These are phyloP conservation scores for Talaromyces sp. DNA, from an alignment of 2,329 filamentous ascomycete species.

Conservation along the genomic window DNA sequence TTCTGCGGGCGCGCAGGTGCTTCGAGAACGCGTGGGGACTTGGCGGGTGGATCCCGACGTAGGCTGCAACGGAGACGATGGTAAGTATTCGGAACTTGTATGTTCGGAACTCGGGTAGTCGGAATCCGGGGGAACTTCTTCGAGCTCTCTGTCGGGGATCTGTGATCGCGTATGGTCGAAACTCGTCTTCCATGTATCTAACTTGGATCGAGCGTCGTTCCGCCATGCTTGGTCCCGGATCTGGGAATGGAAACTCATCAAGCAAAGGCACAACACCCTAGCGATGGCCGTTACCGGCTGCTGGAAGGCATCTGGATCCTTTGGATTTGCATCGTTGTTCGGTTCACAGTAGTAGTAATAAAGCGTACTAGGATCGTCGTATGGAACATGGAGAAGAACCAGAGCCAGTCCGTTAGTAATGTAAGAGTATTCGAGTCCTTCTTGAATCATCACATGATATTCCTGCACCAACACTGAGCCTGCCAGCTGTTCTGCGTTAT, in stretches of 20 bases:
- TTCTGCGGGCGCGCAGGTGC: constrained; percentile 10
- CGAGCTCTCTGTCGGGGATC: constrained; percentile 17
- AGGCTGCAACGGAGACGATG: not conserved
- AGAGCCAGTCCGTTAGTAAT: constrained; percentile 18
- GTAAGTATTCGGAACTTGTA: not conserved
- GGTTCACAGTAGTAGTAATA: constrained; percentile 24
- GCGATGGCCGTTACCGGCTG: constrained; percentile 16
- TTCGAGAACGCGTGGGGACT: constrained; percentile 6
- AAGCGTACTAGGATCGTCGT: constrained; percentile 18
- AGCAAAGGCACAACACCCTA: constrained; percentile 13
- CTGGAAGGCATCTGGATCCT: constrained; percentile 4
- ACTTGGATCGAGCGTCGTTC: constrained; percentile 11
- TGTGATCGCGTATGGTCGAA: constrained; percentile 16
- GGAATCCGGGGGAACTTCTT: constrained; percentile 14
- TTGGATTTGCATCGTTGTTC: constrained; percentile 14
- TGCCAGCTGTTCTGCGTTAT: constrained; percentile 10
- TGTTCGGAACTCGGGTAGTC: too few species aligned
- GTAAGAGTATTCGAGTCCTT: too few species aligned
- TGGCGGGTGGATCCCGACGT: not conserved
- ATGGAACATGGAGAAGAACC: constrained; percentile 16
- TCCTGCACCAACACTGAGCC: constrained; percentile 19
- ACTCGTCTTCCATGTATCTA: constrained; percentile 18
- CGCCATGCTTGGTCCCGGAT: constrained; percentile 18
- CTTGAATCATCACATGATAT: constrained; percentile 25
- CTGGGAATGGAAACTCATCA: constrained; percentile 14